Evolutionary conservation across 148 eudicot genomes (phyloP).

Genomic region (Cornus kousa): DNA sequence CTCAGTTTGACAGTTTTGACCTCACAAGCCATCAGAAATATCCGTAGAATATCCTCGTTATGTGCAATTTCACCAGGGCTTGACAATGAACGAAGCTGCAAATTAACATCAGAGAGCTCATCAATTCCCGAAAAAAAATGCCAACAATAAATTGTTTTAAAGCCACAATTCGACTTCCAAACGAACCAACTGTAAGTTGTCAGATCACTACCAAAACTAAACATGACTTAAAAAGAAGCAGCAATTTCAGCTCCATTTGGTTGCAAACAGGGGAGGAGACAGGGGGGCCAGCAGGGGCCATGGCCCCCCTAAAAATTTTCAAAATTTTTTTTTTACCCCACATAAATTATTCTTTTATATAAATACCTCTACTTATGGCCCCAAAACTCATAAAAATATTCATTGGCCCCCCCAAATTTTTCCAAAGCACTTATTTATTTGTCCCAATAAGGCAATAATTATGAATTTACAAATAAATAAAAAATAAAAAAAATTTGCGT

Average conservation of each 20-base stretch:
- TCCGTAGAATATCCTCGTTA: constrained; percentile 85
- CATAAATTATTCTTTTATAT: too few relatives aligned
- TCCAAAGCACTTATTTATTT: too few relatives aligned
- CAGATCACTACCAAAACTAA: not conserved
- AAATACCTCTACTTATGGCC: too few relatives aligned
- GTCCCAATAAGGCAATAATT: too few relatives aligned
- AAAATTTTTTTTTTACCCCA: too few relatives aligned
- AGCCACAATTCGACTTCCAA: not conserved
- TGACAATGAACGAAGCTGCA: constrained; percentile 91
- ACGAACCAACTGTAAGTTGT: not conserved
- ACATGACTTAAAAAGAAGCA: not conserved
- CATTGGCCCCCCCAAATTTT: too few relatives aligned
- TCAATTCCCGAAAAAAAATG: not conserved
- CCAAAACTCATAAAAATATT: too few relatives aligned
- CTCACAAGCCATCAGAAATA: constrained; percentile 98
- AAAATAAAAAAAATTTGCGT: too few relatives aligned
- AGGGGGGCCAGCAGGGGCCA: too few relatives aligned
- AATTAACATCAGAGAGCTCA: constrained; percentile 9
- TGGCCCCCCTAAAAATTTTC: too few relatives aligned
- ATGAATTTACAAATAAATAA: too few relatives aligned
- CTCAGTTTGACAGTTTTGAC: constrained; percentile 82
- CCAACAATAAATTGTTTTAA: not conserved
- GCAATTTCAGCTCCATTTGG: constrained; percentile 2
- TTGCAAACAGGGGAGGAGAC: not conserved
- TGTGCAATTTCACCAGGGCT: constrained; percentile 90